Base-by-base conservation (phyloP, 2,329 filamentous ascomycete genomes). In the Fusarium citri region DNA sequence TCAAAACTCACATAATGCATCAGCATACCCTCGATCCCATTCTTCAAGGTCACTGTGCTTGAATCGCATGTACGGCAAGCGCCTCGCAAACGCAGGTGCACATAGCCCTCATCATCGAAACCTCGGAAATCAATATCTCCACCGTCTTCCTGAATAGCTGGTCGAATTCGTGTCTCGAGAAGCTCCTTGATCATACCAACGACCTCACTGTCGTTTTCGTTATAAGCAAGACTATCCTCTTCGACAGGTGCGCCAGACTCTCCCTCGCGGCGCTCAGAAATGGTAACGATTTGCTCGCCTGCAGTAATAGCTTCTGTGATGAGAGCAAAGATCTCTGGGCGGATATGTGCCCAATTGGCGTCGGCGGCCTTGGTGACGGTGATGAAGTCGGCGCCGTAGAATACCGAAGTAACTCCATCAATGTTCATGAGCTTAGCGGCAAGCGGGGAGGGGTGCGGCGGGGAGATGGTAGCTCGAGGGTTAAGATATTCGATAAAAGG, bases 171-270 rank as follows among this genome's bases (percentile, higher is more conserved):
- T 26, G 96, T 99, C 81, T 99, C 96, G 37, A 99, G 85, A 31
- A 99, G 84, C 82, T 99, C 96, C 83, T 98, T 97, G 82, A 99
- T 98, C 96, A 98, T 98, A 63, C 94, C 92, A 11, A 99, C 92
- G 14, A 98, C 93, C 81, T 99, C 96, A 72, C 91, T 91, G 78
- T 99, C 96, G 68, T 97, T 91, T 78, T 97, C 94, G 74, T 95
- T 90, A 79, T 95, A 97, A 23, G 88, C 88, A 54, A 97, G 83
- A 64, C 89, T 92, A 75, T 97, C 94, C 66, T 88, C 87, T 67
- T 83, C 81, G 8, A 68, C 69, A 4, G 73, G 76, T 72, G 72
- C 85, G 4, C 55, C 67, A 8, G 68, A 82, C 66, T 82, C 86
- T 73, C 77, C 87, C 69, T 87, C 78, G 63, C 88, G 89, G 72